Evolutionary conservation across 331 rosid genomes (phyloP), one percentile per base, ranked within the genome.

Genomic region (Malus hybrid): DNA sequence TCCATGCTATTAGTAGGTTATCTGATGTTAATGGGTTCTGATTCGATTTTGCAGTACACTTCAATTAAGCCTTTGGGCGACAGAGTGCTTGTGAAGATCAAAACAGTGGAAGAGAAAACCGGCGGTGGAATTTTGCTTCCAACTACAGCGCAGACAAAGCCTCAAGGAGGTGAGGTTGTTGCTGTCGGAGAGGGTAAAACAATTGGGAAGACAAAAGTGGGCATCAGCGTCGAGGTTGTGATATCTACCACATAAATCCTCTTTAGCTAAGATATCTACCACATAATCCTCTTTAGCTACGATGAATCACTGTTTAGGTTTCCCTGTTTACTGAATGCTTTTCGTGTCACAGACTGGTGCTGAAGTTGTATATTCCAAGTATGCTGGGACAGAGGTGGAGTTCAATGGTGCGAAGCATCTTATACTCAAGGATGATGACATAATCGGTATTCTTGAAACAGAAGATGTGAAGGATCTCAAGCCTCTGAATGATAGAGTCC

Each of bases 131-230:
- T 94, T 73, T 74, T 94, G 50, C 96, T 94, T 74, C 97, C 99
- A 20, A 24, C 97, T 59, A 76, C 88, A 52, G 96, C 97, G 77
- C 97, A 91, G 82, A 62, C 90, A 9, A 94, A 89, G 80, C 97
- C 99, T 50, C 99, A 94, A 80, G 99, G 93, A 24, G 99, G 99
- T 60, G 99, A 92, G 83, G 99, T 94, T 32, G 93, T 94, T 86
- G 91, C 99, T 63, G 79, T 92, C 56, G 99, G 99, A 67, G 97
- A 94, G 78, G 97, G 93, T 28, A 94, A 87, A 82, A 70, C 90
- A 24, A 50, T 86, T 80, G 99, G 99, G 73, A 87, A 84, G 64
- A 71, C 65, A 72, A 87, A 90, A 72, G 93, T 94, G 52, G 96
- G 88, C 2, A 36, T 87, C 62, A 76, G 88, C 50, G 96, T 94